phyloP scores from a whole-genome alignment of 352 stramenopile genomes.

The Globisporangium irregulare region DNA sequence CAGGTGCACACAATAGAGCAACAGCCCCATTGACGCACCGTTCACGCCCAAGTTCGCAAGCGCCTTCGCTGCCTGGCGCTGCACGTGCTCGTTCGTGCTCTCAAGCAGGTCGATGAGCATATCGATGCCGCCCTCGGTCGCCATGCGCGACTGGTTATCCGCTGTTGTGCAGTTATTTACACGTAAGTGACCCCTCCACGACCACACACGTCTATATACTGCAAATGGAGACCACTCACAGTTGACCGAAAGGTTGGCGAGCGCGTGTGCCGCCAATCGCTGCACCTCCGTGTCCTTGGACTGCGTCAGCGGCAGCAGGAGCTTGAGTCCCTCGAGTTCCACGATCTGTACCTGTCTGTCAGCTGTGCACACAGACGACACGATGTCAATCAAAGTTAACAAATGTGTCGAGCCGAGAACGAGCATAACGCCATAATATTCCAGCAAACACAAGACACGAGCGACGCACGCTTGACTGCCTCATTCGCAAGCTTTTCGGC shows the following conservation, averaged over 20 bases:
- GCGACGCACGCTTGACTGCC: slow-evolving; percentile 86
- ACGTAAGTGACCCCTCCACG: background rate
- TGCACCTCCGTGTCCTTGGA: slow-evolving; percentile 92
- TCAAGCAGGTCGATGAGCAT: slow-evolving; percentile 92
- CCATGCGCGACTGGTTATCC: slow-evolving; percentile 94
- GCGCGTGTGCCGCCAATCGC: slow-evolving; percentile 90
- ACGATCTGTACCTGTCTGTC: slow-evolving; percentile 94
- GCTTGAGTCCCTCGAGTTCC: slow-evolving; percentile 89
- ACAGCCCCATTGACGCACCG: slow-evolving; percentile 27
- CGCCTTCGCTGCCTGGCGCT: slow-evolving; percentile 92
- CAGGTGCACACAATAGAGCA: background rate
- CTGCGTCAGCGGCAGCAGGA: slow-evolving; percentile 91
- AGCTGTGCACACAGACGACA: slow-evolving; percentile 33
- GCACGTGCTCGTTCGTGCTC: slow-evolving; percentile 84
- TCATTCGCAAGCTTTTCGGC: slow-evolving; percentile 95
- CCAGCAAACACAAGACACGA: background rate
- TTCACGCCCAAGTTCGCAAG: slow-evolving; percentile 93
- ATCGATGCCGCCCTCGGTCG: slow-evolving; percentile 91
- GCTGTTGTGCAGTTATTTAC: slow-evolving; percentile 31
- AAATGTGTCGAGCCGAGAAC: background rate
- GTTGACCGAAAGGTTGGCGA: slow-evolving; percentile 94
- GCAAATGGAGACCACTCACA: slow-evolving; percentile 36
- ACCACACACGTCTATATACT: too few relatives aligned
- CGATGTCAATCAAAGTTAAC: background rate
- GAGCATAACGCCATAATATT: background rate